Base-by-base conservation (phyloP, 495 filamentous ascomycete species). In the Bryoglossum gracile region DNA sequence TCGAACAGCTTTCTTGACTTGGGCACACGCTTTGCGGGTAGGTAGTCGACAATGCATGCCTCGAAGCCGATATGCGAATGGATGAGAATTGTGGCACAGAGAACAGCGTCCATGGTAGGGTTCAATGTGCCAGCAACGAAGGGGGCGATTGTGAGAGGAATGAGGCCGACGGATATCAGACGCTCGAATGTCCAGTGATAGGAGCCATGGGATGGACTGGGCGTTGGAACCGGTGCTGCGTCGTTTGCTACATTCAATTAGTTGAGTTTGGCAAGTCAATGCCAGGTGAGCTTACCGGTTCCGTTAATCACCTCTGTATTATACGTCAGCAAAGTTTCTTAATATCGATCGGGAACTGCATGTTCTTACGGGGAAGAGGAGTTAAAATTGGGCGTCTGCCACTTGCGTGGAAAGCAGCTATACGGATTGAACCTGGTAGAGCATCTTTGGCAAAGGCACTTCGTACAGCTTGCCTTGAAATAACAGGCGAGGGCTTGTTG, bases 151-250 rank as follows among this genome's bases (percentile, higher is more conserved):
- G 82, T 89, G 41, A 98, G 71, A 37, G 94, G 92, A 49, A 98
- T 66, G 35, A 98, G 79, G 34, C 77, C 83, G 14, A 75, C 82
- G 44, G 83, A 79, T 50, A 96, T 68, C 14, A 91, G 61, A 35
- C 92, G 83, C 76, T 98, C 92, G 63, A 95, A 94, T 53, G 84
- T 82, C 92, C 92, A 98, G 75, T 98, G 92, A 75, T 97, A 97
- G 66, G 86, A 91, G 45, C 92, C 94, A 67, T 97, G 83, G 17
- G 77, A 71, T 13, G 89, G 81, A 44, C 76, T 79, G 32, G 85
- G 56, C 8, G 73, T 55, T 21, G 87, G 89, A n/a, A 96, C 63
- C 21, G 77, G 80, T 37, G 77, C 84, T 45, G 92, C 74, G 64
- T 97, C 92, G 70, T 98, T 98, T 57, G 85, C 86, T 94, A 63